A percentile compares a stretch with the other conserved stretches of the same genome.
phyloP scores from a whole-genome alignment of 202 grass and related monocot genomes.

The Setaria italica region DNA sequence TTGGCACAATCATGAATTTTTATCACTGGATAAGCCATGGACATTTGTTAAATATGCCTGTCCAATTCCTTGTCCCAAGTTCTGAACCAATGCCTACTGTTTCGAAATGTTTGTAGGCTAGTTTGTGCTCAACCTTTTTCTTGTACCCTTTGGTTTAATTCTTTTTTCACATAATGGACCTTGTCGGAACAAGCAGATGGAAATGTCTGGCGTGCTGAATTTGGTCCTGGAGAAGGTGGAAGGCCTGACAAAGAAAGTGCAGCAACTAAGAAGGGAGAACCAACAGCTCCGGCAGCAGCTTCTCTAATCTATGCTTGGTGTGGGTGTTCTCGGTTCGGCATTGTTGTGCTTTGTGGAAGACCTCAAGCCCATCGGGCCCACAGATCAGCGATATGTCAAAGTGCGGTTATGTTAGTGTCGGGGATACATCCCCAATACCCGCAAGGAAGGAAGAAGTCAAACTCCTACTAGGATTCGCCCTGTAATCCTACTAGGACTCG shows the following conservation, averaged over 20 bases:
- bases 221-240: constrained; percentile 82
- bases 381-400: neutral
- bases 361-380: too few relatives aligned
- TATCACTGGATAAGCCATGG: constrained; percentile 3
- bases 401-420: too few relatives aligned
- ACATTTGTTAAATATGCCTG: neutral
- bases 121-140: neutral
- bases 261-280: constrained; percentile 84
- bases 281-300: constrained; percentile 79
- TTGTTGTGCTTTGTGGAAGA: too few relatives aligned
- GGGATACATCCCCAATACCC: too few relatives aligned
- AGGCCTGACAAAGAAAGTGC: constrained; percentile 85
- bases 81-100: neutral
- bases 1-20: neutral
- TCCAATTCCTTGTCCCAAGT: neutral
- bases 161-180: constrained; percentile 15
- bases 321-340: too few relatives aligned
- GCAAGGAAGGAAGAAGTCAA: too few relatives aligned
- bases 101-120: constrained; percentile 18
- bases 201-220: constrained; percentile 66
- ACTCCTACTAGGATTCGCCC: too few relatives aligned
- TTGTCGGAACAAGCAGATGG: constrained; percentile 56
- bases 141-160: neutral
- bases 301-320: constrained; percentile 37
- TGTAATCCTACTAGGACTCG: too few relatives aligned